phyloP scores from a whole-genome alignment of 1,284 basidiomycete genomes.

The Trametes pubescens region DNA sequence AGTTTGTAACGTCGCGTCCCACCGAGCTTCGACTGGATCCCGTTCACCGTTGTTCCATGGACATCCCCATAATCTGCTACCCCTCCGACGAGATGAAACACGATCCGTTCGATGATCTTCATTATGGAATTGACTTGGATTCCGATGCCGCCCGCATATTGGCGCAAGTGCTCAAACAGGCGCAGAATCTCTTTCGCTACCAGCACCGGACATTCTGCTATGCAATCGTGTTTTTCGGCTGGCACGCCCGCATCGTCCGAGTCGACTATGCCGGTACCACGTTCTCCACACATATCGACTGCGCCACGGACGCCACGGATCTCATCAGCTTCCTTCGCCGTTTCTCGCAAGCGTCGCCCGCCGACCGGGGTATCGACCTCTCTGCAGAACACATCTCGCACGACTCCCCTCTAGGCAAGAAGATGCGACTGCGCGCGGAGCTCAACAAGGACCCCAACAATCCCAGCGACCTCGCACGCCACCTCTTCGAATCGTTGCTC shows the following conservation, averaged over 20 bases:
- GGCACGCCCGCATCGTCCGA: slow-evolving; percentile 12
- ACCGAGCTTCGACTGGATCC: neutral
- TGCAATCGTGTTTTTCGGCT: slow-evolving; percentile 15
- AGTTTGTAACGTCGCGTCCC: neutral
- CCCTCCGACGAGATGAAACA: slow-evolving; percentile 6
- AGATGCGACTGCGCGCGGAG: slow-evolving; percentile 2
- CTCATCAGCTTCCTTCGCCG: slow-evolving; percentile 15
- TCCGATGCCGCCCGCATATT: neutral
- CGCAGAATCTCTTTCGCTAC: slow-evolving; percentile 1
- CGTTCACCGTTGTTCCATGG: neutral
- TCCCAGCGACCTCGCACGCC: neutral
- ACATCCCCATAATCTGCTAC: slow-evolving; percentile 4
- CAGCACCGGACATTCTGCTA: slow-evolving; percentile 21
- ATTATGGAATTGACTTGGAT: neutral
- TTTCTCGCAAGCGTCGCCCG: neutral
- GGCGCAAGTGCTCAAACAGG: slow-evolving; percentile 4
- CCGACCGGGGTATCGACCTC: slow-evolving; percentile 17
- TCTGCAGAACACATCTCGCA: slow-evolving; percentile 6
- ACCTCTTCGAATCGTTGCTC: slow-evolving; percentile 1
- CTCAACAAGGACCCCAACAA: neutral
- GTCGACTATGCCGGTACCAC: slow-evolving; percentile 19
- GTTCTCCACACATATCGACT: slow-evolving; percentile 16
- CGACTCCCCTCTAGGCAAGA: neutral
- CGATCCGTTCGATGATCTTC: neutral
- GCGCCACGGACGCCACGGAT: neutral